Evolutionary conservation across 495 filamentous ascomycete genomes (phyloP).

Genomic region (Melanomma pulvis-pyrius): DNA sequence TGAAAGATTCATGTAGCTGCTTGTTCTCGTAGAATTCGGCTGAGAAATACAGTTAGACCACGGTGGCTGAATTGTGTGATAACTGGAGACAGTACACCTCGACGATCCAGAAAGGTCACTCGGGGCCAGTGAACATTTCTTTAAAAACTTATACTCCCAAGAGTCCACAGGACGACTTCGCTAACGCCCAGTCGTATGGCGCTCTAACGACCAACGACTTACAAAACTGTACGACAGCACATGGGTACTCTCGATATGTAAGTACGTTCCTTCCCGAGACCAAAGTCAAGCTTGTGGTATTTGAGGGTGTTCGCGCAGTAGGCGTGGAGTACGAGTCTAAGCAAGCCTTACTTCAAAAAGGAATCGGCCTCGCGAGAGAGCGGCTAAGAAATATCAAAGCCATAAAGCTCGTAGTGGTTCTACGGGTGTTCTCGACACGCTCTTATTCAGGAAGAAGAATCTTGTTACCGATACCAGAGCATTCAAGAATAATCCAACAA

Average conservation of each 20-base stretch:
- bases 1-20: too few relatives aligned
- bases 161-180: not conserved
- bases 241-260: not conserved
- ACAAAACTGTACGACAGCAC: not conserved
- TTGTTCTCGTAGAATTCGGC: too few relatives aligned
- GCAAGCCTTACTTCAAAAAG: not conserved
- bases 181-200: not conserved
- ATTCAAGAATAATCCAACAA: not conserved
- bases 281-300: not conserved
- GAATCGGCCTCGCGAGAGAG: not conserved
- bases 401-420: not conserved
- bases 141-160: not conserved
- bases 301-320: not conserved
- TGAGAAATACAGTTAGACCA: too few relatives aligned
- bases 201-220: not conserved
- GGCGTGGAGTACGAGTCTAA: not conserved
- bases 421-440: not conserved
- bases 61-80: too few relatives aligned
- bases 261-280: not conserved
- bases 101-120: not conserved
- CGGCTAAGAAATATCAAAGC: not conserved
- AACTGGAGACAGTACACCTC: not conserved
- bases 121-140: not conserved
- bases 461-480: too few relatives aligned
- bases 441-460: too few relatives aligned